These are phyloP conservation scores for Lagenidium giganteum DNA, from an alignment of 352 stramenopile genomes.

Conservation along the genomic window DNA sequence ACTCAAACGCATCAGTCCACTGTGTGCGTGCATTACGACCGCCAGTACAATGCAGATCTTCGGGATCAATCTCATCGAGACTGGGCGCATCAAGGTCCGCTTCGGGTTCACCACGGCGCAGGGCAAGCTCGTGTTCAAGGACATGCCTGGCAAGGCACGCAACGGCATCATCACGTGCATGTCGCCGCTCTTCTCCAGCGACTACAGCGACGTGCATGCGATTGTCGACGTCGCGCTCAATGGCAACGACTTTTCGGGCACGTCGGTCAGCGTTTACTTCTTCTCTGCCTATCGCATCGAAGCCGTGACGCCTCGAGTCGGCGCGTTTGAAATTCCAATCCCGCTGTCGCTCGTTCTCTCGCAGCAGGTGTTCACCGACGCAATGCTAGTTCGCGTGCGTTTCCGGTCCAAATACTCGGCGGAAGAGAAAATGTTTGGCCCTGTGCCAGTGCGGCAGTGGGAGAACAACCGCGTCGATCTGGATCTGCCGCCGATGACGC, in stretches of 20 bases:
- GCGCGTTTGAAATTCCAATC: conserved; percentile 58
- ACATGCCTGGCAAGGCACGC: conserved; percentile 24
- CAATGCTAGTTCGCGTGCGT: conserved; percentile 32
- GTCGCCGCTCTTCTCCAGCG: conserved; percentile 39
- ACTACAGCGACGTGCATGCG: conserved; percentile 40
- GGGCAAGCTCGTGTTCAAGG: conserved; percentile 26
- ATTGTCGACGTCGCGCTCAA: conserved; percentile 62
- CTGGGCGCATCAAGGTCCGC: conserved; percentile 63
- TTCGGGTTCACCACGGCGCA: conserved; percentile 32
- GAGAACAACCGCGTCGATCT: conserved; percentile 32
- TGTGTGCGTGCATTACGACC: conserved; percentile 46
- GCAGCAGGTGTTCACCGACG: conserved; percentile 41
- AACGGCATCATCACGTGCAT: conserved; percentile 46
- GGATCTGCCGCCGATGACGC: conserved; percentile 29
- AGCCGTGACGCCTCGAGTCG: conserved; percentile 36
- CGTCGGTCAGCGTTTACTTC: conserved; percentile 38
- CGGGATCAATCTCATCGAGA: conserved; percentile 71
- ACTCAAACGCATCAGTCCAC: conserved; percentile 43
- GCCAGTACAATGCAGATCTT: conserved; percentile 49
- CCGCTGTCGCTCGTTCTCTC: conserved; percentile 28
- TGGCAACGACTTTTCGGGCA: conserved; percentile 58
- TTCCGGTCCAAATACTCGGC: conserved; percentile 20
- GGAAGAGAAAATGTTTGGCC: conserved; percentile 24
- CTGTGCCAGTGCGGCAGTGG: conserved; percentile 33
- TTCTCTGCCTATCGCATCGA: conserved; percentile 46